Conservation (phyloP, 148 eudicot genomes). For the Nepenthes mirabilis region DNA sequence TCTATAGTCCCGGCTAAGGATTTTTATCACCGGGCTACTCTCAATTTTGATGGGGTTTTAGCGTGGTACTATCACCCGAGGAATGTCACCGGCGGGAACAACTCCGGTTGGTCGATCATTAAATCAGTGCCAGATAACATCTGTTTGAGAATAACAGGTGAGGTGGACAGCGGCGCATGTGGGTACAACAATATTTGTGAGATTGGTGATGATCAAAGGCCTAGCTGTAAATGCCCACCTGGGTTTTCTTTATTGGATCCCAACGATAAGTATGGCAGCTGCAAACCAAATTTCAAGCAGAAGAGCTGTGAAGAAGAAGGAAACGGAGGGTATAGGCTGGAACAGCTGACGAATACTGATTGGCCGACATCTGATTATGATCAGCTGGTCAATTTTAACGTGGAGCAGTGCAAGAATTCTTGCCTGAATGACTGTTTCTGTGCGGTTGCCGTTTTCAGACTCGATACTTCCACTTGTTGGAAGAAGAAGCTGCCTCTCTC, state of each 20-base stretch:
- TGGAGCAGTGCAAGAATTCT: constrained; percentile 3
- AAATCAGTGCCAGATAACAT: constrained; percentile 10
- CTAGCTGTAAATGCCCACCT: constrained; percentile 16
- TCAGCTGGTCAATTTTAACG: neutral
- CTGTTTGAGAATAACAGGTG: constrained; percentile 1
- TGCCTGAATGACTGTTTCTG: constrained; percentile 10
- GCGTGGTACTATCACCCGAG: constrained; percentile 13
- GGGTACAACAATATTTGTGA: constrained; percentile 24
- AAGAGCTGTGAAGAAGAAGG: constrained; percentile 4
- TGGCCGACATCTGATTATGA: constrained; percentile 9
- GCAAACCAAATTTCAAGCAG: constrained; percentile 13
- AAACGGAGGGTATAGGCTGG: constrained; percentile 1
- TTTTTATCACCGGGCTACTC: constrained; percentile 14
- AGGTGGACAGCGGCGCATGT: constrained; percentile 10
- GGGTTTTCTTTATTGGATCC: constrained; percentile 12
- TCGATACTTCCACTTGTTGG: constrained; percentile 8
- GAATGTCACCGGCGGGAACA: neutral
- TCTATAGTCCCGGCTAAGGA: neutral
- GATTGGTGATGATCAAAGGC: constrained; percentile 6
- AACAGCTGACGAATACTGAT: neutral
- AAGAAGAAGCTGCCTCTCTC: constrained; percentile 14
- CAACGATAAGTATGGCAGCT: constrained; percentile 12
- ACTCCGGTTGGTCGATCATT: constrained; percentile 5
- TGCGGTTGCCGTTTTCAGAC: neutral
- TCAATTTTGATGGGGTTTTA: constrained; percentile 16